phyloP scores from a whole-genome alignment of 257 asterid genomes.

The Henckelia pumila region DNA sequence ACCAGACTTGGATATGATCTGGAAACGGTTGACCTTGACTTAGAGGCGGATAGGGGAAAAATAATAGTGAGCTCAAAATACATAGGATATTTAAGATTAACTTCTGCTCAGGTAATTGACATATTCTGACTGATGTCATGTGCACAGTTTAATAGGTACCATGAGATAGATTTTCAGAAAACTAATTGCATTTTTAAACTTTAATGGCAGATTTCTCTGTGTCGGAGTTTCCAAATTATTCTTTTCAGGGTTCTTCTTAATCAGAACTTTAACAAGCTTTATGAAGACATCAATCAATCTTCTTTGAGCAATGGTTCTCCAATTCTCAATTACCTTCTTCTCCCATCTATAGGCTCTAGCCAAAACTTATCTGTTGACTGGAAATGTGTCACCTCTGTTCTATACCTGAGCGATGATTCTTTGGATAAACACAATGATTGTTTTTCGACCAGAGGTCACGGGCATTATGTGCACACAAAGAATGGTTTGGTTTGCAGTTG shows the following conservation, averaged over 20 bases:
- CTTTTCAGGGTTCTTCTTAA: constrained; percentile 52
- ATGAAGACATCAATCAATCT: constrained; percentile 27
- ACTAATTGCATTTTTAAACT: constrained; percentile 3
- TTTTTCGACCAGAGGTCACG: constrained; percentile 19
- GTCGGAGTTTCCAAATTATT: constrained; percentile 55
- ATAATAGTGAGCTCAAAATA: constrained; percentile 30
- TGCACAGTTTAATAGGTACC: constrained; percentile 2
- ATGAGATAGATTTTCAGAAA: background rate
- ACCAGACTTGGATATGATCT: constrained; percentile 42
- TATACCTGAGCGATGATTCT: constrained; percentile 12
- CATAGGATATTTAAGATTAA: constrained; percentile 32
- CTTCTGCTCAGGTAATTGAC: constrained; percentile 41
- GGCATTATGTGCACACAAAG: constrained; percentile 38
- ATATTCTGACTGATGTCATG: background rate
- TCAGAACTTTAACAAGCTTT: constrained; percentile 36
- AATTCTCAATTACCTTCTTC: constrained; percentile 55
- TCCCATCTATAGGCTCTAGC: constrained; percentile 41
- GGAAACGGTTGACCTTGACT: constrained; percentile 33
- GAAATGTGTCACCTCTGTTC: constrained; percentile 43
- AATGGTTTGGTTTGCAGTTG: constrained; percentile 55
- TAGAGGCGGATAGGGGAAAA: constrained; percentile 52
- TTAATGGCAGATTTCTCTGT: constrained; percentile 43
- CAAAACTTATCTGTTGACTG: constrained; percentile 42
- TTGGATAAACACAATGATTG: constrained; percentile 24
- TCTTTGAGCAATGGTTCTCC: constrained; percentile 20